Evolutionary conservation across 2,329 filamentous ascomycete species (phyloP).

Genomic region (Penicillium brevicompactum): DNA sequence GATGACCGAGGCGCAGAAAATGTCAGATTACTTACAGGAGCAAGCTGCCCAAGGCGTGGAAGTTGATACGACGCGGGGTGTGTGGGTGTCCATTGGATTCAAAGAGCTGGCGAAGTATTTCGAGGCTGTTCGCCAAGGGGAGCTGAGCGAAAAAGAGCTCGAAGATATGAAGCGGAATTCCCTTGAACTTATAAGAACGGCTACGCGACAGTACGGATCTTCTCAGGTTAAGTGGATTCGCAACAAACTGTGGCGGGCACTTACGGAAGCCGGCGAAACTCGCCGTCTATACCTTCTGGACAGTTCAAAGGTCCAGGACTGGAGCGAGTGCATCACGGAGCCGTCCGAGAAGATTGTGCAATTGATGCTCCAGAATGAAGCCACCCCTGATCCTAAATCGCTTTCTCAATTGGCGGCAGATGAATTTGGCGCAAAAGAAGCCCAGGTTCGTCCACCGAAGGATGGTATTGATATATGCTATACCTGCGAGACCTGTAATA

Average conservation of each 20-base stretch:
- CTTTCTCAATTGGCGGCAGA: constrained; percentile 61
- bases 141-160: constrained; percentile 43
- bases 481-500: constrained; percentile 70
- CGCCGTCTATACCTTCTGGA: constrained; percentile 76
- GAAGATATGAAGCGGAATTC: constrained; percentile 60
- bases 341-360: constrained; percentile 65
- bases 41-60: constrained; percentile 51
- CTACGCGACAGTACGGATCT: constrained; percentile 84
- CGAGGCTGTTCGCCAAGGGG: constrained; percentile 42
- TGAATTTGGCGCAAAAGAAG: constrained; percentile 60
- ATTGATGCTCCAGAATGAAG: constrained; percentile 62
- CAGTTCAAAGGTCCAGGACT: constrained; percentile 68
- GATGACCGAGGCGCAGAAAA: constrained; percentile 61
- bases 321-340: constrained; percentile 63
- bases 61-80: constrained; percentile 76
- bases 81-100: constrained; percentile 96
- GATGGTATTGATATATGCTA: constrained; percentile 54
- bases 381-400: constrained; percentile 58
- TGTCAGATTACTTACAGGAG: constrained; percentile 52
- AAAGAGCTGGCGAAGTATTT: constrained; percentile 84
- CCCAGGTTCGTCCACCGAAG: constrained; percentile 48
- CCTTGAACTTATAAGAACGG: constrained; percentile 75
- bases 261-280: constrained; percentile 58
- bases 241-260: constrained; percentile 73
- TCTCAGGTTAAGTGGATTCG: constrained; percentile 86